These are phyloP conservation scores for Sisymbrium altissimum DNA, from an alignment of 345 rosid species.

Conservation along the genomic window DNA sequence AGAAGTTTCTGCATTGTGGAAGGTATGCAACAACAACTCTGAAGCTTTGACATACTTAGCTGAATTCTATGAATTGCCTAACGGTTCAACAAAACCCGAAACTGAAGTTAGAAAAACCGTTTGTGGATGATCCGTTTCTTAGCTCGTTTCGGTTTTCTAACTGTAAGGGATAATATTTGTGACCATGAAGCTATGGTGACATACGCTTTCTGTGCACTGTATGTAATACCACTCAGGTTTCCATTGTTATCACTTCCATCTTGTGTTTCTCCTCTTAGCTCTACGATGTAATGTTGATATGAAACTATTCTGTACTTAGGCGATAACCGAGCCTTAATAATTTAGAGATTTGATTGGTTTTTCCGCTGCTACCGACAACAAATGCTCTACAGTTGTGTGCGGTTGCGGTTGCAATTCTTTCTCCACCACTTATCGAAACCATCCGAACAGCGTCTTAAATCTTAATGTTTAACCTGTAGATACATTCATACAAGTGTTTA, in stretches of 20 bases:
- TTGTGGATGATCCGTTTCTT: slow-evolving; percentile 13
- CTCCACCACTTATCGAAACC: neutral
- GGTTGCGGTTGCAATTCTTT: neutral
- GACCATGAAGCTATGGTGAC: neutral
- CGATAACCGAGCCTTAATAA: neutral
- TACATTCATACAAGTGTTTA: neutral
- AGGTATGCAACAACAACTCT: slow-evolving; percentile 61
- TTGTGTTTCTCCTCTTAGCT: neutral
- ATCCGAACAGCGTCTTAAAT: neutral
- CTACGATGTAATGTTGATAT: neutral
- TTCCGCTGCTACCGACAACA: neutral
- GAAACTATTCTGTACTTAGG: neutral
- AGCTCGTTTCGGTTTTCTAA: neutral
- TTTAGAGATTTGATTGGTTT: neutral
- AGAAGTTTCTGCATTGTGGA: slow-evolving; percentile 78
- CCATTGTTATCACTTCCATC: neutral
- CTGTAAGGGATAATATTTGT: neutral
- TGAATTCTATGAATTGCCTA: slow-evolving; percentile 54
- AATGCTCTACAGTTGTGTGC: neutral
- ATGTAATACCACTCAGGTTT: neutral
- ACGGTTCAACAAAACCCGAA: slow-evolving; percentile 1
- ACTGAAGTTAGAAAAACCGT: slow-evolving; percentile 20
- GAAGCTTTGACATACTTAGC: slow-evolving; percentile 71
- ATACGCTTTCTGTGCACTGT: neutral
- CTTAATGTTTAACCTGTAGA: too few relatives aligned